These are phyloP conservation scores for Hypoxylon sp. DNA, from an alignment of 2,329 filamentous ascomycete species.

Conservation along the genomic window DNA sequence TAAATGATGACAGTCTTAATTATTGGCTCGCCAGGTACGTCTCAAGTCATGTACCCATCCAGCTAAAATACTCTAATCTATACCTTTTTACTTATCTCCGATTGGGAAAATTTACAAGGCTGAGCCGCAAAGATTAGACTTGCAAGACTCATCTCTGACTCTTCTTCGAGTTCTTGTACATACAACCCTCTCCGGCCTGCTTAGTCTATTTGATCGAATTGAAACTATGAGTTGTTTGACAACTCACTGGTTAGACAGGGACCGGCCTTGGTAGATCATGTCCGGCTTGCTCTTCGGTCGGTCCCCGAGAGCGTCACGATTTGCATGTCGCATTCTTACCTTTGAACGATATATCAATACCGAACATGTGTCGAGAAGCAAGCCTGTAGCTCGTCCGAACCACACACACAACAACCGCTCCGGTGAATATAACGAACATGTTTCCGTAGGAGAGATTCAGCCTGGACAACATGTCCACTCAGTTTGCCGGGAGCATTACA, in stretches of 20 bases:
- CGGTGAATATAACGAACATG: not conserved
- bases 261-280: constrained; percentile 45
- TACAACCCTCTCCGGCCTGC: not conserved
- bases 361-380: not conserved
- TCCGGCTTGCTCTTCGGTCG: constrained; percentile 41
- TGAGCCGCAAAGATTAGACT: not conserved
- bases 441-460: constrained; percentile 11
- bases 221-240: constrained; percentile 35
- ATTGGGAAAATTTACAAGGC: constrained; percentile 8
- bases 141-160: not conserved
- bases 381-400: not conserved
- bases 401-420: constrained; percentile 6
- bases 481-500: constrained; percentile 61
- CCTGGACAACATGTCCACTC: constrained; percentile 40
- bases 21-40: constrained; percentile 11
- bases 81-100: not conserved
- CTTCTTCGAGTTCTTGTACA: not conserved
- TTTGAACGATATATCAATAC: constrained; percentile 23
- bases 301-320: constrained; percentile 21
- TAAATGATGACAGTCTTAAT: constrained; percentile 6
- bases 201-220: not conserved
- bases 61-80: not conserved
- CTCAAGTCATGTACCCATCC: not conserved
- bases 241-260: constrained; percentile 27
- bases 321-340: constrained; percentile 14